Evolutionary conservation across 768 basidiomycete species (phyloP).

Genomic region (Leucocoprinus birnbaumii): DNA sequence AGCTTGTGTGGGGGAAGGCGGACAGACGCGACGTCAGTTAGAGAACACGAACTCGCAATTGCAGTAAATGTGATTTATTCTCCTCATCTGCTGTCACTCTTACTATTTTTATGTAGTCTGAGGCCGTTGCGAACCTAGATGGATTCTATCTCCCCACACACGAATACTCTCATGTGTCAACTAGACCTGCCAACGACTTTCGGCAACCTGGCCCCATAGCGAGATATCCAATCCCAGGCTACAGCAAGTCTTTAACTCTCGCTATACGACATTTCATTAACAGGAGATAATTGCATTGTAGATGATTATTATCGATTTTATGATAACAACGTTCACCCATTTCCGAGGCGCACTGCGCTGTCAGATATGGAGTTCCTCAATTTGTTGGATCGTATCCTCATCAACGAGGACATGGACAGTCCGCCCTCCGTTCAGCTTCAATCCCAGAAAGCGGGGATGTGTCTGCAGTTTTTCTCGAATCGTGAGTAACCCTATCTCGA

Average conservation of each 20-base stretch:
- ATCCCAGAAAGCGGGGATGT: slow-evolving; percentile 57
- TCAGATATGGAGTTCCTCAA: slow-evolving; percentile 42
- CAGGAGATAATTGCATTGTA: no score
- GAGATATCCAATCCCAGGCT: slow-evolving; percentile 56
- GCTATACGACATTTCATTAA: no score
- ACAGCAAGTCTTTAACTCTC: slow-evolving; percentile 38
- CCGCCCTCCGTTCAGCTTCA: slow-evolving; percentile 51
- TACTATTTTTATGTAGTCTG: slow-evolving; percentile 35
- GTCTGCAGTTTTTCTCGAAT: slow-evolving; percentile 63
- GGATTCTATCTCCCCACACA: slow-evolving; percentile 50
- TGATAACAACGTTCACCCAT: slow-evolving; percentile 28
- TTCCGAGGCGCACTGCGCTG: slow-evolving; percentile 47
- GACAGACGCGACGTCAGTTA: slow-evolving; percentile 42
- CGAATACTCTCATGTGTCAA: slow-evolving; percentile 40
- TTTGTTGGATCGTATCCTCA: slow-evolving; percentile 41
- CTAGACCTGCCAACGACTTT: slow-evolving; percentile 42
- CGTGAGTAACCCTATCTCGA: slow-evolving; percentile 40
- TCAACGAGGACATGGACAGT: slow-evolving; percentile 27
- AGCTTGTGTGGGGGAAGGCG: slow-evolving; percentile 42
- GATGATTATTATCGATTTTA: slow-evolving; percentile 67
- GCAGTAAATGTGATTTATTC: slow-evolving; percentile 35
- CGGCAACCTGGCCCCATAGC: slow-evolving; percentile 54
- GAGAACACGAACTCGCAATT: slow-evolving; percentile 43
- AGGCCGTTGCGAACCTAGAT: slow-evolving; percentile 52
- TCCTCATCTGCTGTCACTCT: not conserved